Conservation (phyloP, 2,329 filamentous ascomycete species). For the Myriosclerotinia curreyana region DNA sequence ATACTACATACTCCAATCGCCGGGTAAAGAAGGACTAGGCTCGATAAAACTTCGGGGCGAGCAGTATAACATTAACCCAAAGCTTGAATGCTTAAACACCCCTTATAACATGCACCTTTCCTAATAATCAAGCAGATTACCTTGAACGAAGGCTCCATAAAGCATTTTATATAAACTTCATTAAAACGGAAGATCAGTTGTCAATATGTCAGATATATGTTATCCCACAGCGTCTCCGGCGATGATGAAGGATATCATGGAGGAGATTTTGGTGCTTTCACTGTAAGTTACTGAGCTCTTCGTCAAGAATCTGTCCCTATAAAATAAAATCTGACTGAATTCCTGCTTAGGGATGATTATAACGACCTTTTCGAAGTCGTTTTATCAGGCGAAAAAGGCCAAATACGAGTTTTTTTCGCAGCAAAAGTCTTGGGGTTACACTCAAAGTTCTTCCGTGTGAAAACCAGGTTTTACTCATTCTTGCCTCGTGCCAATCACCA, state of each 20-base stretch:
- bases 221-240: not conserved
- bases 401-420: not conserved
- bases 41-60: too few species aligned
- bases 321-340: not conserved
- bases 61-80: too few species aligned
- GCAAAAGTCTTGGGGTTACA: not conserved
- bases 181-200: not conserved
- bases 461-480: not conserved
- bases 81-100: too few species aligned
- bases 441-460: not conserved
- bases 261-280: not conserved
- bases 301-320: too few species aligned
- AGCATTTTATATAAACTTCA: not conserved
- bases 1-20: too few species aligned
- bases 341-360: not conserved
- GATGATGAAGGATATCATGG: not conserved
- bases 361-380: not conserved
- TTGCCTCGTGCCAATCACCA: not conserved
- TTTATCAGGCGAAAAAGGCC: not conserved
- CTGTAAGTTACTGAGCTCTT: not conserved
- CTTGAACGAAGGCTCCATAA: not conserved
- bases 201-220: not conserved
- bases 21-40: too few species aligned
- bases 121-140: not conserved
- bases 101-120: not conserved